Evolutionary conservation across 768 basidiomycete genomes (phyloP), one percentile per base, ranked within the genome.

Genomic region (Thelephora ganbajun): DNA sequence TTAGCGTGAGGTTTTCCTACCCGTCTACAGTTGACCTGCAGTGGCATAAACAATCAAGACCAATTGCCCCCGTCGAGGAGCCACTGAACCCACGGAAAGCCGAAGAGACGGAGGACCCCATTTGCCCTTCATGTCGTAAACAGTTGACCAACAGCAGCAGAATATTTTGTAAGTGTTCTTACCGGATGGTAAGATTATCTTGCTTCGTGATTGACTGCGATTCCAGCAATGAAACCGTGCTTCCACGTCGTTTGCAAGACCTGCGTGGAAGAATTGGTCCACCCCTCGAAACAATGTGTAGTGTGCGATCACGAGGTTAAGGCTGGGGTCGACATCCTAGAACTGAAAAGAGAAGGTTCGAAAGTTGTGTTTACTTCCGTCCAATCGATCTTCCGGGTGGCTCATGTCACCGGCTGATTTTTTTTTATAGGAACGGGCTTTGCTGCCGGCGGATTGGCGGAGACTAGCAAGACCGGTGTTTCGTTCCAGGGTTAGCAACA

Each of bases 401-500:
- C 26, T 16, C 14, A 41, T 41, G 14, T 6, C 33, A 7, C 11
- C 18, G 33, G 3, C 11, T 19, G 23, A 12, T 16, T 48, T 6
- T 35, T 33, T 22, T 33, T 6, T 36, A 3, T 47, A 90, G 87
- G 89, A 20, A 97, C 93, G 9, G 92, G 93, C 0, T 97, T 87
- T 58, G 91, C 93, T 6, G 85, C 87, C 46, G 92, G 93, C n/a
- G 93, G 93, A 5, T 63, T 90, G 54, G 89, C 91, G n/a, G 89
- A 94, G 65, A 83, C 85, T 0, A 80, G 76, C 34, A 83, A 76
- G 60, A 69, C 69, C 23, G 90, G 89, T 1, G 66, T 89, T 11
- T 83, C 89, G 0, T 94, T 97, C 68, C 89, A 93, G 59, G 89
- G 87, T 37, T 91, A 54, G 49, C 19, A 2, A 18, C 39, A 11